Evolutionary conservation across 2,329 filamentous ascomycete species (phyloP), one percentile per base, ranked within the genome.

Genomic region (Aspergillus aculeatus): DNA sequence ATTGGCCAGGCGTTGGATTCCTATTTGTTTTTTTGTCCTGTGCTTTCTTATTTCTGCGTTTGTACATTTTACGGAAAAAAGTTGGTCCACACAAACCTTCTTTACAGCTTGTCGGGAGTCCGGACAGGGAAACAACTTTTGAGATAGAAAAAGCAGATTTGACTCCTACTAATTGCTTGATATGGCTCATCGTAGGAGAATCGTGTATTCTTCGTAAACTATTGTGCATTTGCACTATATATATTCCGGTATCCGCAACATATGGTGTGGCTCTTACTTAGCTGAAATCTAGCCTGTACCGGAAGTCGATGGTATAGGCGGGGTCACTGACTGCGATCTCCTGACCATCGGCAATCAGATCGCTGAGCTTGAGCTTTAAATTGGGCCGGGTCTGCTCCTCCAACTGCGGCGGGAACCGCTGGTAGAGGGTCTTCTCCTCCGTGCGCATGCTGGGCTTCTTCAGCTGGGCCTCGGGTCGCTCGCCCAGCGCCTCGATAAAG

Each of bases 261-360:
- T 19, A 44, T 62, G 56, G 69, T 57, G 75, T 7, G 5, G 19
- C 49, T 4, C 12, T 35, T 16, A 2, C 41, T 55, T 51, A 67
- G 50, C 35, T 74, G 70, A 83, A 86, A 4, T 79, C 72, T 58
- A 87, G 69, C 68, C 82, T 83, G 74, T 83, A 88, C 65, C 84
- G 83, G 77, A 86, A 87, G 71, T 90, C 85, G 26, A 91, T 88
- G 35, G 87, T 86, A 72, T 96, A 95, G 1, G 92, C 91, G n/a
- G 91, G 90, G 75, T 98, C 94, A 16, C 91, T 93, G 50, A 99
- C 89, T n/a, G 87, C 91, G 51, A 99, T 84, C 76, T 97, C 92
- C 72, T 97, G 90, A 12, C 92, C 92, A 68, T 92, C 83, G 50
- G 84, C 84, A 23, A 99, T 82, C 63, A 99, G 76, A 26, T 96